Conservation (phyloP, 148 eudicot genomes). For the Camellia sinensis region DNA sequence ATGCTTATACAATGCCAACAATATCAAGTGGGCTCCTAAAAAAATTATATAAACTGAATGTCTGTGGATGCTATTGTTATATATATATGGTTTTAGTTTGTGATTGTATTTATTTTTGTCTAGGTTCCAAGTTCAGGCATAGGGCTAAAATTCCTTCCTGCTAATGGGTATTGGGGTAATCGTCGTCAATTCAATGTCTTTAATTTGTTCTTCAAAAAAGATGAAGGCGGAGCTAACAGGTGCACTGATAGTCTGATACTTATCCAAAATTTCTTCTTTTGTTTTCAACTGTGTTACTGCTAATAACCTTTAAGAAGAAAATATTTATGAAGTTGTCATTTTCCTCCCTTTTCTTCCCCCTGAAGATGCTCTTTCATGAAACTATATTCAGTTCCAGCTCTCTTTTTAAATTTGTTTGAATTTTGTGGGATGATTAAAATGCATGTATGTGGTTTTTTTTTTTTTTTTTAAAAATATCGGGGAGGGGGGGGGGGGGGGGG, state of each 20-base stretch:
- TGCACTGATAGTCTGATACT: neutral
- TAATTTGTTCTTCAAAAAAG: conserved; percentile 73
- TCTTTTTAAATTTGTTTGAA: neutral
- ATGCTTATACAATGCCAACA: no score
- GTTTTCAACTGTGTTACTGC: neutral
- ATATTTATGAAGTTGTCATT: neutral
- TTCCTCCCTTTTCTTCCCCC: neutral
- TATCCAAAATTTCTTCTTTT: no score
- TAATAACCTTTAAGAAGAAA: neutral
- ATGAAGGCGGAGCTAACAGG: conserved; percentile 76
- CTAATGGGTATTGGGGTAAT: conserved; percentile 31
- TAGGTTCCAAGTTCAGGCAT: conserved; percentile 28
- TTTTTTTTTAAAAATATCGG: no score
- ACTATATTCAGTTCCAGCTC: neutral
- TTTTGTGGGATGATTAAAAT: no score
- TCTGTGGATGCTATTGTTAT: neutral
- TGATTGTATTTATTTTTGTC: neutral
- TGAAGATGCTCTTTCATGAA: neutral
- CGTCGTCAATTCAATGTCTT: conserved; percentile 74
- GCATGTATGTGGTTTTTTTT: no score
- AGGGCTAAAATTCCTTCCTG: conserved; percentile 33
- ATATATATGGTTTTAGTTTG: neutral
- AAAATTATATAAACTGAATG: no score
- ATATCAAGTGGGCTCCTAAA: no score
- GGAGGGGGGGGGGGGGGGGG: no score